These are phyloP conservation scores for Ceratonia siliqua DNA, from an alignment of 306 rosid species.

Conservation along the genomic window DNA sequence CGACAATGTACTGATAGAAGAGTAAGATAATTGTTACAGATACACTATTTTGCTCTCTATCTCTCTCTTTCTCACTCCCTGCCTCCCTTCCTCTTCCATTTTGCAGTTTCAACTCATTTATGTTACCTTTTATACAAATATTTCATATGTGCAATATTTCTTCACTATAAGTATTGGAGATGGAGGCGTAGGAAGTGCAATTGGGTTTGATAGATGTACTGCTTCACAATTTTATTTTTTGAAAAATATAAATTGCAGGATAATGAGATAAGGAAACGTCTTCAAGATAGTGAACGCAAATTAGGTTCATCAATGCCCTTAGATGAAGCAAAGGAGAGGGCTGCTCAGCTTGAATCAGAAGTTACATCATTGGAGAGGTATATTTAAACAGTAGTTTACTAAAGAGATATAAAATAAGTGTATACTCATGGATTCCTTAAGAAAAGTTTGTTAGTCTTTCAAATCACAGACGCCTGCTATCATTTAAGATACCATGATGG, in stretches of 20 bases:
- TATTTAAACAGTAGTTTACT: conserved; percentile 22
- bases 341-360: conserved; percentile 79
- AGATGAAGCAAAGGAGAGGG: conserved; percentile 78
- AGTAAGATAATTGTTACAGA: conserved; percentile 51
- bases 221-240: not conserved
- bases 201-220: conserved; percentile 15
- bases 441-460: conserved; percentile 14
- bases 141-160: conserved; percentile 1
- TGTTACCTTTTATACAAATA: conserved; percentile 9
- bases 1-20: conserved; percentile 79
- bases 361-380: conserved; percentile 84
- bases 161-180: conserved; percentile 11
- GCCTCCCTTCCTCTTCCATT: conserved; percentile 3
- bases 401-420: conserved; percentile 3
- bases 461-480: not conserved
- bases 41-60: not conserved
- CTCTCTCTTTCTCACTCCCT: too few species aligned
- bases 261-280: conserved; percentile 71
- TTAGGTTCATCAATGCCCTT: conserved; percentile 91
- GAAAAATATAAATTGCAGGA: conserved; percentile 46
- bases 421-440: not conserved
- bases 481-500: too few species aligned
- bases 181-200: not conserved
- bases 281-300: conserved; percentile 80
- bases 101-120: not conserved